These are phyloP conservation scores for Gymnopilus junonius DNA, from an alignment of 768 basidiomycete species.

Conservation along the genomic window DNA sequence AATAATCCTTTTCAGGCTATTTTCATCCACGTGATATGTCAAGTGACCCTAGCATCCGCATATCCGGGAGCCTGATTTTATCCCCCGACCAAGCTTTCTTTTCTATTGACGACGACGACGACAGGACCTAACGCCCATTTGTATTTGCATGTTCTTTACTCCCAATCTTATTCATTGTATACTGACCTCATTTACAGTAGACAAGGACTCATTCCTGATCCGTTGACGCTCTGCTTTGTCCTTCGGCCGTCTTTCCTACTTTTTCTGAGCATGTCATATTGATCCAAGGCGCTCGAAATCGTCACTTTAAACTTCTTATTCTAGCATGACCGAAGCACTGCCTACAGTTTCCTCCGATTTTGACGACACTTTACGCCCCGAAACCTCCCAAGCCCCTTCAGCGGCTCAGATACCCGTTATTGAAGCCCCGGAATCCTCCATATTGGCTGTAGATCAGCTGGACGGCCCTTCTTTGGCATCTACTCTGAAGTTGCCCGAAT, in stretches of 20 bases:
- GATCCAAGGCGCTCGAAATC: conserved; percentile 21
- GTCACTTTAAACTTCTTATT: conserved; percentile 15
- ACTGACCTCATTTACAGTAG: conserved; percentile 14
- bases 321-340: conserved; percentile 25
- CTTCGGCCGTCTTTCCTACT: conserved; percentile 4
- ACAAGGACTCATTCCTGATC: conserved; percentile 9
- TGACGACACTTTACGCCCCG: conserved; percentile 34
- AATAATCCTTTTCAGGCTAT: background rate
- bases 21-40: conserved; percentile 11
- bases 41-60: conserved; percentile 13
- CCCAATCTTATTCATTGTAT: background rate
- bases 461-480: conserved; percentile 27
- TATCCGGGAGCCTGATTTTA: conserved; percentile 16
- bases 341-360: conserved; percentile 21
- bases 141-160: conserved; percentile 9
- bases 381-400: conserved; percentile 29
- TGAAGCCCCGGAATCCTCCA: conserved; percentile 26
- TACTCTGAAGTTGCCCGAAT: conserved; percentile 27
- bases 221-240: conserved; percentile 10
- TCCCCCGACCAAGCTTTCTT: conserved; percentile 12
- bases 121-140: conserved; percentile 25
- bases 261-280: conserved; percentile 36
- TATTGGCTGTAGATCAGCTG: conserved; percentile 24
- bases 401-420: conserved; percentile 27
- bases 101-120: conserved; percentile 28